Evolutionary conservation across 129 eudicot species (phyloP).

Genomic region (Calendula officinalis): DNA sequence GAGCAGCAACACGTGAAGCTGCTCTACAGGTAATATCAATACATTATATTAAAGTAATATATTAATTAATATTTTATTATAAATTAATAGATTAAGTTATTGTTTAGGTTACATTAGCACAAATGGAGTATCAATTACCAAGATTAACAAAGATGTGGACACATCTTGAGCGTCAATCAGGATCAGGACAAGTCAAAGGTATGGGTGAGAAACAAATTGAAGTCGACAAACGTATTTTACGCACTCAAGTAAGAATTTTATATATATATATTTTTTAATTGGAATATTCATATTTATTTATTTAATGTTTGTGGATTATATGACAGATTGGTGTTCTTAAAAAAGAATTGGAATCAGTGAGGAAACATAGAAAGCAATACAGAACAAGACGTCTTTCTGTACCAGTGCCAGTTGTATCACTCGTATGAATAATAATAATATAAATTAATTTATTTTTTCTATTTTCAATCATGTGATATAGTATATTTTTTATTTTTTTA

Average conservation of each 20-base stretch:
- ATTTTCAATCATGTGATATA: constrained; percentile 1
- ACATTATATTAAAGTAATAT: background rate
- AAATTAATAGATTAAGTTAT: constrained; percentile 3
- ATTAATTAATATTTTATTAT: background rate
- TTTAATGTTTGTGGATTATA: background rate
- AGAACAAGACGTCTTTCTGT: constrained; percentile 69
- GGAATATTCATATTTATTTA: background rate
- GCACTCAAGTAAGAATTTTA: constrained; percentile 66
- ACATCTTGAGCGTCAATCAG: constrained; percentile 98
- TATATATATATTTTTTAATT: constrained; percentile 6
- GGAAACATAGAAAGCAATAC: constrained; percentile 90
- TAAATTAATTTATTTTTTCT: background rate
- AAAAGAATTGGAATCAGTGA: constrained; percentile 86
- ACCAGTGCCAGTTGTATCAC: constrained; percentile 90
- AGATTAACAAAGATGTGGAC: constrained; percentile 95
- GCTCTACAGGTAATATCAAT: constrained; percentile 66
- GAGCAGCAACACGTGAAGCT: constrained; percentile 99
- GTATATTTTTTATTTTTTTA: background rate
- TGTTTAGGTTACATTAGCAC: constrained; percentile 84
- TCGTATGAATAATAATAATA: constrained; percentile 42
- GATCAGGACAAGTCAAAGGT: constrained; percentile 93
- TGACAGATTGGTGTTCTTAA: constrained; percentile 76
- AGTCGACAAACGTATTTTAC: constrained; percentile 96
- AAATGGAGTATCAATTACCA: constrained; percentile 95
- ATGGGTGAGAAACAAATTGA: constrained; percentile 99